Conservation (phyloP, 352 stramenopile genomes). For the Phytophthora chlamydospora region DNA sequence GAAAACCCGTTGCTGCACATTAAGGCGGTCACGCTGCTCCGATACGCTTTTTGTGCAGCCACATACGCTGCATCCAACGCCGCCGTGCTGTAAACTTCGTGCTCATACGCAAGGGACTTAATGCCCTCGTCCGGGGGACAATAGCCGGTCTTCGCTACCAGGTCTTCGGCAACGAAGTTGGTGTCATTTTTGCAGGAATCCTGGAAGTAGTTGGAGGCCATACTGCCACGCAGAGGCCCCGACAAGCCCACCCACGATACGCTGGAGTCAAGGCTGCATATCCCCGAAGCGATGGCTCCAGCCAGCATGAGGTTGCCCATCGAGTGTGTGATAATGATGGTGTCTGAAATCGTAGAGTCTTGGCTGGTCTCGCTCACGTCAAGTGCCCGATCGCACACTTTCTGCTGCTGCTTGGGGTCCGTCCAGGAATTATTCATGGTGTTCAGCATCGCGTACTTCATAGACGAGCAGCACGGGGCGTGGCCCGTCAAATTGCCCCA, state of each 20-base stretch:
- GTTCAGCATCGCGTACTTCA: slow-evolving; percentile 40
- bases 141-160: slow-evolving; percentile 29
- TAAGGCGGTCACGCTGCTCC: slow-evolving; percentile 32
- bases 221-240: slow-evolving; percentile 46
- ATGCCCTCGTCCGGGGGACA: slow-evolving; percentile 33
- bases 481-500: slow-evolving; percentile 42
- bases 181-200: slow-evolving; percentile 36
- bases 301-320: slow-evolving; percentile 47
- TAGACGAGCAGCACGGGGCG: slow-evolving; percentile 44
- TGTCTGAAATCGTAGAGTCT: slow-evolving; percentile 29
- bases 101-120: slow-evolving; percentile 45
- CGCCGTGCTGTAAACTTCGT: slow-evolving; percentile 25
- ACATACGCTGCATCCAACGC: slow-evolving; percentile 34
- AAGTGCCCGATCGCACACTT: slow-evolving; percentile 38
- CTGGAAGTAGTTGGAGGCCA: slow-evolving; percentile 51
- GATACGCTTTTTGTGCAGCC: slow-evolving; percentile 41
- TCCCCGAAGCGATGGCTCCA: slow-evolving; percentile 32
- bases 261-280: slow-evolving; percentile 30
- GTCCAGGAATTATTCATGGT: slow-evolving; percentile 46
- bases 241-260: slow-evolving; percentile 44
- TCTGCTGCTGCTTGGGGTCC: slow-evolving; percentile 34
- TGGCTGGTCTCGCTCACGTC: slow-evolving; percentile 25
- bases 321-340: slow-evolving; percentile 52
- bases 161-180: slow-evolving; percentile 23
- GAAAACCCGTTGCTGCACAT: slow-evolving; percentile 48